These are phyloP conservation scores for Cytidiella melzeri DNA, from an alignment of 768 basidiomycete species.

Conservation along the genomic window DNA sequence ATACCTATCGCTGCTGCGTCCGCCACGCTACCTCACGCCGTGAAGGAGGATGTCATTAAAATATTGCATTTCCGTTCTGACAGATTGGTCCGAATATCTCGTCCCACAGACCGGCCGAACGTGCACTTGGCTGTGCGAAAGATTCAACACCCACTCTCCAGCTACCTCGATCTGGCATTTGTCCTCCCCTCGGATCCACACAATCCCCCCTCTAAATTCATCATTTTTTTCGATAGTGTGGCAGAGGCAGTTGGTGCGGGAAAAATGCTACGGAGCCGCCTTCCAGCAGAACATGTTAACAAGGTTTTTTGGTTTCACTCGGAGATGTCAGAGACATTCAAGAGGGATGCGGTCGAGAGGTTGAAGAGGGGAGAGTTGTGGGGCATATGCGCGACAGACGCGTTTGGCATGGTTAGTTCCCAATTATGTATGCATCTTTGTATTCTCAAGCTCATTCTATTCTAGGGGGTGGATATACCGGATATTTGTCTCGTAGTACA, in stretches of 20 bases:
- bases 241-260: background rate
- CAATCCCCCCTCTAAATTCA: background rate
- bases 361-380: conserved; percentile 1
- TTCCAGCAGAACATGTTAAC: background rate
- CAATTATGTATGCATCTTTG: background rate
- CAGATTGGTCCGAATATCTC: background rate
- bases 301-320: conserved; percentile 10
- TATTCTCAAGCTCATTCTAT: background rate
- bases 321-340: conserved; percentile 1
- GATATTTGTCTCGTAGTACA: background rate
- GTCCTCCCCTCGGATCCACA: background rate
- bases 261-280: background rate
- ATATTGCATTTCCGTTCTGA: conserved; percentile 18
- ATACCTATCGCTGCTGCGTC: conserved; percentile 26
- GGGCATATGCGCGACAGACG: conserved; percentile 4
- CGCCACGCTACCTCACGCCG: conserved; percentile 26
- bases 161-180: conserved; percentile 14
- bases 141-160: conserved; percentile 15
- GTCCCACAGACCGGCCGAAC: conserved; percentile 30
- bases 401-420: conserved; percentile 7
- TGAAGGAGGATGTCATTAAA: conserved; percentile 20
- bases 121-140: conserved; percentile 23
- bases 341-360: background rate
- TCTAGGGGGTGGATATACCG: background rate
- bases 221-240: conserved; percentile 8